Percentiles rank a stretch among this genome's conserved stretches.
phyloP scores from a whole-genome alignment of 768 basidiomycete species.

The Lactarius indigo region DNA sequence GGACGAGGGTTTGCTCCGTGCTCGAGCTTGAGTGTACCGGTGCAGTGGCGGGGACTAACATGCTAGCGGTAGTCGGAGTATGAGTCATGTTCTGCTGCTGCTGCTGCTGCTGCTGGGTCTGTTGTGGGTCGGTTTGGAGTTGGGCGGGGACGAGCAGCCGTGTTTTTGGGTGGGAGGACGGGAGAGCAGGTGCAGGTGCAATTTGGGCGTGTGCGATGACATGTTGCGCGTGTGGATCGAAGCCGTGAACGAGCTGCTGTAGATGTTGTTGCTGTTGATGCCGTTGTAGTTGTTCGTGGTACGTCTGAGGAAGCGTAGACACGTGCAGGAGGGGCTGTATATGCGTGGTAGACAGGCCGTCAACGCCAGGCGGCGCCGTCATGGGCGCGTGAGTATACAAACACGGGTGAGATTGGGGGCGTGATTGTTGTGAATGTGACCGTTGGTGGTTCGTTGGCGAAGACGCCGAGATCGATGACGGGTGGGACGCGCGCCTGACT shows the following conservation, averaged over 20 bases:
- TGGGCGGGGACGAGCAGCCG: not conserved
- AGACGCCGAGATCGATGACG: not conserved
- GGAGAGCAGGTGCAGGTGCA: constrained; percentile 1
- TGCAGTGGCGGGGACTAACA: not conserved
- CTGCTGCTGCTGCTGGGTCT: not conserved
- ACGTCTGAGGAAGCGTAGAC: not conserved
- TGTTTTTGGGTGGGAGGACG: not conserved
- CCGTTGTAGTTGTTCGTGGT: constrained; percentile 4
- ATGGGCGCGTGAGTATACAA: not conserved
- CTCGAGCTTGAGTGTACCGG: not conserved
- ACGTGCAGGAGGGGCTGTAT: constrained; percentile 4
- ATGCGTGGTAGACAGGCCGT: not conserved
- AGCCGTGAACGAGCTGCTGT: not conserved
- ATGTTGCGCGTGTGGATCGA: constrained; percentile 2
- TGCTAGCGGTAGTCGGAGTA: not conserved
- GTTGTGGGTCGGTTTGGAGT: not conserved
- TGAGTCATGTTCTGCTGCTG: constrained; percentile 8
- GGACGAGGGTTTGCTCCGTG: not conserved
- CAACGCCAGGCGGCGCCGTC: not conserved
- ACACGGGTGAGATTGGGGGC: not conserved
- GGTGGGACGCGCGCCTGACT: not conserved
- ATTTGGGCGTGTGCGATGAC: constrained; percentile 11
- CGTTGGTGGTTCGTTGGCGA: constrained; percentile 3
- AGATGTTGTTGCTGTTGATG: not conserved
- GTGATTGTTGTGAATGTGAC: not conserved